Evolutionary conservation across 257 asterid genomes (phyloP).

Genomic region (Rehmannia glutinosa): DNA sequence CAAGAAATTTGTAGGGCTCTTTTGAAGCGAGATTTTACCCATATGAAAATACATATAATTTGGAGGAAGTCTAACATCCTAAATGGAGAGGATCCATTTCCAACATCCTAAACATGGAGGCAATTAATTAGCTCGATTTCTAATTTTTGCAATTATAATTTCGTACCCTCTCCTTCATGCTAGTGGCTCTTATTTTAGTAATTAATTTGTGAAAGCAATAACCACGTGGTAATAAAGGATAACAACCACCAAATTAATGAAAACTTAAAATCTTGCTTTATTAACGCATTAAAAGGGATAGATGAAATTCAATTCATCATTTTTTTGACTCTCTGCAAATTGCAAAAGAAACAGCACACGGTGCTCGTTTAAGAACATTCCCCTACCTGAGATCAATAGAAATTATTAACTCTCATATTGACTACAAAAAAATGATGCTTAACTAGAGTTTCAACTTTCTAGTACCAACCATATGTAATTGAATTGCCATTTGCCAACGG

Average conservation of each 20-base stretch:
- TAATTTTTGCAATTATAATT: too few relatives aligned
- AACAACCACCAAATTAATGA: slow-evolving; percentile 20
- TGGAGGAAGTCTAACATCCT: too few relatives aligned
- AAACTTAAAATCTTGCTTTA: neutral
- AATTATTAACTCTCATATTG: too few relatives aligned
- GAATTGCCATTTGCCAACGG: too few relatives aligned
- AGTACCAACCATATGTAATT: slow-evolving; percentile 5
- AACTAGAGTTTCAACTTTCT: neutral
- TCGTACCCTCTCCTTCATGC: too few relatives aligned
- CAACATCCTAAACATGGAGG: too few relatives aligned
- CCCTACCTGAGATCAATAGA: neutral
- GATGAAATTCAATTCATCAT: neutral
- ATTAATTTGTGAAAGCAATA: slow-evolving; percentile 24
- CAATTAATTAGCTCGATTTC: too few relatives aligned
- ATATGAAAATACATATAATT: too few relatives aligned
- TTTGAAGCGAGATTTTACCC: too few relatives aligned
- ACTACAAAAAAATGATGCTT: too few relatives aligned
- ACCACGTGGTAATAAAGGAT: slow-evolving; percentile 20
- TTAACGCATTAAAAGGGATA: slow-evolving; percentile 10
- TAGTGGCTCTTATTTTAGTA: neutral
- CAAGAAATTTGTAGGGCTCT: too few relatives aligned
- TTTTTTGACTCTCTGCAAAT: neutral
- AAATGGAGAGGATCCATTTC: too few relatives aligned
- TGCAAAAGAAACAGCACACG: neutral
- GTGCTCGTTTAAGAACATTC: neutral